A percentile compares a stretch with the other conserved stretches of the same genome.
Evolutionary conservation across 2,329 filamentous ascomycete species (phyloP).

Genomic region (Ascochyta koolunga): DNA sequence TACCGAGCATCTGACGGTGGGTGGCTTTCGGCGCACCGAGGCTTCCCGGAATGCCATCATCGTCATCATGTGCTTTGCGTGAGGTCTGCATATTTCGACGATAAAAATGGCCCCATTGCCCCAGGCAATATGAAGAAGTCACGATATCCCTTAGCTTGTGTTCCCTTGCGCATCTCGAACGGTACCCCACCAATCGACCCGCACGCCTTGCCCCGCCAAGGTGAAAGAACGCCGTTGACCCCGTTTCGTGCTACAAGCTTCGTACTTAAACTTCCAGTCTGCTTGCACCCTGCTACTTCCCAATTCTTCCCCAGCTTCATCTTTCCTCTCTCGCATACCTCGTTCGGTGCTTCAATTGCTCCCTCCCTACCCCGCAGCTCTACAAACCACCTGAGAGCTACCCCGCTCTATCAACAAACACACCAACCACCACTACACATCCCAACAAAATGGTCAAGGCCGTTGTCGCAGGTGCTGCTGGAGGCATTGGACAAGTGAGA

Average conservation of each 20-base stretch:
- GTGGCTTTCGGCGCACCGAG: constrained; percentile 25
- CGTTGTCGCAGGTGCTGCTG: constrained; percentile 88
- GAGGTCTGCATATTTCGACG: not conserved
- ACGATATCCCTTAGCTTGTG: constrained; percentile 14
- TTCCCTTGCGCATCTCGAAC: constrained; percentile 16
- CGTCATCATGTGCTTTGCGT: constrained; percentile 21
- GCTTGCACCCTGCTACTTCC: constrained; percentile 20
- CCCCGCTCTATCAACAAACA: constrained; percentile 23
- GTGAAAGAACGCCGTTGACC: constrained; percentile 17
- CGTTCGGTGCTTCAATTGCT: constrained; percentile 26
- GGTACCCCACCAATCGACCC: constrained; percentile 37
- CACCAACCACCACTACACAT: constrained; percentile 16
- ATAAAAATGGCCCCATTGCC: constrained; percentile 4
- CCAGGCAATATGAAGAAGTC: constrained; percentile 1
- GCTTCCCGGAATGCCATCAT: constrained; percentile 25
- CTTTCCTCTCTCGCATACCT: constrained; percentile 8
- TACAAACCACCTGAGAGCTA: constrained; percentile 13
- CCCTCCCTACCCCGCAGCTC: constrained; percentile 15
- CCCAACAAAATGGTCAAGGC: constrained; percentile 50
- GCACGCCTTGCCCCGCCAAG: constrained; percentile 19
- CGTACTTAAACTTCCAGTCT: constrained; percentile 29
- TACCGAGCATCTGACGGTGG: constrained; percentile 12
- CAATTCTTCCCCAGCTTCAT: constrained; percentile 13
- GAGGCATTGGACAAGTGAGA: constrained; percentile 95
- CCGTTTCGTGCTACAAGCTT: constrained; percentile 39